A percentile compares a stretch with the other conserved stretches of the same genome.
These are phyloP conservation scores for Boletus rubroflammeus DNA, from an alignment of 768 basidiomycete species.

Conservation along the genomic window DNA sequence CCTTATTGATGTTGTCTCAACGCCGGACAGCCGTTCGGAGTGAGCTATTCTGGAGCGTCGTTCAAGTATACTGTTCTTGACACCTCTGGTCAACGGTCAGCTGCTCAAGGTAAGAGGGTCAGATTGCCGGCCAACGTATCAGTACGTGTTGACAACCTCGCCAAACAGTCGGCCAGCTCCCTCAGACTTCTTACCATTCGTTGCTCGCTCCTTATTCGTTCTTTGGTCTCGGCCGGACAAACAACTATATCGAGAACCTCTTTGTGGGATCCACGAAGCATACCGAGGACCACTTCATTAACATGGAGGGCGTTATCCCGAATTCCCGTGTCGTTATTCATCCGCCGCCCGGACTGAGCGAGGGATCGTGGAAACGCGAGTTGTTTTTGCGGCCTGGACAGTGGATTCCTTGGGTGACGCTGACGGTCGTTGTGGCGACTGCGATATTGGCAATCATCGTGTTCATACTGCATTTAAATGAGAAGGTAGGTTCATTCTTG, in stretches of 20 bases:
- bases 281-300: slow-evolving; percentile 68
- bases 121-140: neutral
- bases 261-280: slow-evolving; percentile 92
- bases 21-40: slow-evolving; percentile 74
- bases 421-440: slow-evolving; percentile 75
- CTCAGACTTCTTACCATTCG: slow-evolving; percentile 90
- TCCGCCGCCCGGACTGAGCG: slow-evolving; percentile 56
- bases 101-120: slow-evolving; percentile 69
- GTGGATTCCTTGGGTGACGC: slow-evolving; percentile 98
- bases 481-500: slow-evolving; percentile 62
- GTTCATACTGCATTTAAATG: slow-evolving; percentile 82
- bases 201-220: slow-evolving; percentile 91
- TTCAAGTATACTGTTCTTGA: slow-evolving; percentile 98
- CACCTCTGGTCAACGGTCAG: slow-evolving; percentile 80
- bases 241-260: slow-evolving; percentile 99
- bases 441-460: slow-evolving; percentile 76
- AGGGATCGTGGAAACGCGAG: slow-evolving; percentile 73
- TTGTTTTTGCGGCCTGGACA: slow-evolving; percentile 91
- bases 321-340: slow-evolving; percentile 97
- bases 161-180: slow-evolving; percentile 79
- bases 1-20: slow-evolving; percentile 1
- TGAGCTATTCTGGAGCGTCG: slow-evolving; percentile 90
- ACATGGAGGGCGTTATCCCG: slow-evolving; percentile 95
- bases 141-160: slow-evolving; percentile 1
- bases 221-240: slow-evolving; percentile 95